Base-by-base conservation (phyloP, 495 filamentous ascomycete genomes). In the Amniculicola lignicola region DNA sequence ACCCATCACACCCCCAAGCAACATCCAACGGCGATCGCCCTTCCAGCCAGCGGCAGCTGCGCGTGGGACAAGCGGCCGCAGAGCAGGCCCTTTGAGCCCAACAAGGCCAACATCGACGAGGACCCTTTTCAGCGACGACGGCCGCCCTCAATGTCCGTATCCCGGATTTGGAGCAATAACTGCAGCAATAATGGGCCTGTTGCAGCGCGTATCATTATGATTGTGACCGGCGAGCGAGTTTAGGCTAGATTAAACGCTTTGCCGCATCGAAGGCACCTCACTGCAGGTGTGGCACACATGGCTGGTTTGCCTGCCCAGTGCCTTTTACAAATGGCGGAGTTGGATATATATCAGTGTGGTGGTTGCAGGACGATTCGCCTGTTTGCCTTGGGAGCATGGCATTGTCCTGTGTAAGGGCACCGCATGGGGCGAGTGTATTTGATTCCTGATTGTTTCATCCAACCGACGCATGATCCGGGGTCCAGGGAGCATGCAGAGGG, bases 201-300 rank as follows among this genome's bases (percentile, higher is more conserved):
- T 47, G 54, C 49, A 52, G 56, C 40, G 12, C 6, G 41, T 47
- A 48, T 59, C 40, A 54, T n/a, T n/a, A n/a, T 19, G 4, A 27
- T 23, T 29, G 47, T 44, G 38, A 53, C 46, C 39, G 42, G 43
- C 28, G 22, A 14, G 24, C 40, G 50, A 9, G 57, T 60, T 60
- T 60, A 60, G 57, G 48, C 57, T 60, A 60, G 57, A 54, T 60
- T 54, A 39, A 49, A 18, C 33, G 42, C 25, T 36, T 51, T 44
- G 47, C 47, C 48, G 19, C 18, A 27, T 51, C 28, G 22, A 18
- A 27, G 2, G 22, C 25, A 21, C 24, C n/a, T 24, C 18, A 19
- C 18, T 51, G 38, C 45, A 51, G 21, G 7, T 31, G 14, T 2
- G 19, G 24, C 44, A 35, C 42, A 33, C 16, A 16, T n/a, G 22